These are phyloP conservation scores for Pelomyxa schiedti DNA, from an alignment of 78 protist species.

Conservation along the genomic window DNA sequence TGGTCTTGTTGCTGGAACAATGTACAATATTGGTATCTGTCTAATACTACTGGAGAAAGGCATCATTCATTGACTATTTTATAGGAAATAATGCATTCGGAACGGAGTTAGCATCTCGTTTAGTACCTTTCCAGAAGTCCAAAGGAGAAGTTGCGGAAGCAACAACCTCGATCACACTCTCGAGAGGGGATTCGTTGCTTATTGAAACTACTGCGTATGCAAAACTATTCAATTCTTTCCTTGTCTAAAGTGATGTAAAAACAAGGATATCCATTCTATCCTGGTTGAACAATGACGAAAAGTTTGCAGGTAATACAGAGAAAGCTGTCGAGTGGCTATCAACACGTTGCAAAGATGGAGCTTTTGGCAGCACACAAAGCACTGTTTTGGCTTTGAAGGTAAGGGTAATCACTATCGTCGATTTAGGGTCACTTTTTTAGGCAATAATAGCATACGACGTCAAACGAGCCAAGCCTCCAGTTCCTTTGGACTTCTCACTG, in stretches of 20 bases:
- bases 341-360: slow-evolving; percentile 1
- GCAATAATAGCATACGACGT: too few relatives aligned
- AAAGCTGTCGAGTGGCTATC: neutral
- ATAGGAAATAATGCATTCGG: neutral
- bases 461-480: too few relatives aligned
- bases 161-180: slow-evolving; percentile 16
- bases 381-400: slow-evolving; percentile 35
- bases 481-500: too few relatives aligned
- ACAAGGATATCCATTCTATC: neutral
- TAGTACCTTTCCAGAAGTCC: neutral
- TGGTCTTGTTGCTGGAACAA: neutral
- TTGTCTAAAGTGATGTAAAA: too few relatives aligned
- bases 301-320: neutral
- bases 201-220: too few relatives aligned
- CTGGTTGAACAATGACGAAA: neutral
- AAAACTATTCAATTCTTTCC: too few relatives aligned
- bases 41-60: too few relatives aligned
- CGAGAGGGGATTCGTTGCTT: neutral
- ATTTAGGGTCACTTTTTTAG: too few relatives aligned
- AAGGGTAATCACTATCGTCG: too few relatives aligned
- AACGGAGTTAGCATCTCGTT: neutral
- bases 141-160: neutral
- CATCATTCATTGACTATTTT: too few relatives aligned
- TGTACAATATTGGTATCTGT: neutral
- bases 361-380: slow-evolving; percentile 17